Evolutionary conservation across 2,329 filamentous ascomycete genomes (phyloP), one percentile per base, ranked within the genome.

Genomic region (Talaromyces marneffei): DNA sequence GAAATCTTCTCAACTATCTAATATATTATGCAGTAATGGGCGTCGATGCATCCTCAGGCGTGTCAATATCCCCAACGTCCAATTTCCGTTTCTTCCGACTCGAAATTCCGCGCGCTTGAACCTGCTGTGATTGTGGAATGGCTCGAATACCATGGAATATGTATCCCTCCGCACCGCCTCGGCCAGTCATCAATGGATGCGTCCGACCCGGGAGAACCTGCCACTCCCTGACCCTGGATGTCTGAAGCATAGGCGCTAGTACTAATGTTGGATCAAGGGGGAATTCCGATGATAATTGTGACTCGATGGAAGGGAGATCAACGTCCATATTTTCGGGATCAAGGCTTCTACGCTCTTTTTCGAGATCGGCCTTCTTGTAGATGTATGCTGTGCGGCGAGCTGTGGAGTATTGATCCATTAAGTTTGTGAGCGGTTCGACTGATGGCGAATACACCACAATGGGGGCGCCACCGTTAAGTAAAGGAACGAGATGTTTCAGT

Each of bases 131-230:
- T 0, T 89, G 86, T 0, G 94, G 94, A 50, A 93, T 78, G 0
- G 94, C 91, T 66, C 87, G 85, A 72, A 89, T 90, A 0, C 84
- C 93, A 29, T 91, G 93, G 67, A 97, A 92, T 3, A 99, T 73
- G 73, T 91, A 99, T 0, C 94, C 94, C 71, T 97, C 93, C 0
- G 91, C 86, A 0, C 93, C 93, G 20, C 94, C 94, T 42, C 85
- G 83, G 39, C 87, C 87, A 63, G 90, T 96, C 94, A 99, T 99
- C 60, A 95, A 76, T 6, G 94, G 94, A 77, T 99, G 94, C 57
- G 94, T 97, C 59, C 94, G 81, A 0, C 91, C 90, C 0, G 94
- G 94, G 52, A 99, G 75, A 1, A 97, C 92, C 78, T 99, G 94
- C 90, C 91, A 97, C 58, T 85, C 82, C 64, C 89, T 83, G 4